Evolutionary conservation across 2,329 filamentous ascomycete genomes (phyloP).

Genomic region (Penicillium sp.): DNA sequence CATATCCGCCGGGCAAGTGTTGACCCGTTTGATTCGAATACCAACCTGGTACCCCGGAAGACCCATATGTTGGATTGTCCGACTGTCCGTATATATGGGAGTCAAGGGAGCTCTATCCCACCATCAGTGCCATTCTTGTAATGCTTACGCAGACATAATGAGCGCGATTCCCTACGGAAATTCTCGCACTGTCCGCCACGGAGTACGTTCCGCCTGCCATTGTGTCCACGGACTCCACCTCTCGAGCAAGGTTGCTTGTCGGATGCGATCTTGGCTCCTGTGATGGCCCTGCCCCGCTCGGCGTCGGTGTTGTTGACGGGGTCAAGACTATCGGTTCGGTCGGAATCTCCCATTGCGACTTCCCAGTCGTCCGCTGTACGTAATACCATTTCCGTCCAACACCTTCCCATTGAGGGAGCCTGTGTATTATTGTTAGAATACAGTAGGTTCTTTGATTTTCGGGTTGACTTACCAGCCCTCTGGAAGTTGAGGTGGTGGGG

Average conservation of each 20-base stretch:
- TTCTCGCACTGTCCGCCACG: constrained; percentile 18
- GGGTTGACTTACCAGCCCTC: constrained; percentile 38
- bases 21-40: constrained; percentile 17
- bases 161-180: constrained; percentile 29
- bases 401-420: constrained; percentile 43
- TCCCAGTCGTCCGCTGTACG: constrained; percentile 40
- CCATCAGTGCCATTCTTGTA: constrained; percentile 27
- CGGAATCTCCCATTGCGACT: constrained; percentile 42
- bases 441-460: neutral
- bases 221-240: constrained; percentile 8
- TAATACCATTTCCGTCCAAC: constrained; percentile 40
- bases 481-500: constrained; percentile 37
- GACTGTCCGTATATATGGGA: constrained; percentile 16
- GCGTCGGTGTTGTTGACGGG: constrained; percentile 33
- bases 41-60: constrained; percentile 16
- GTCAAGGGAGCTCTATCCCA: constrained; percentile 25
- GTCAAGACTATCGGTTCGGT: constrained; percentile 40
- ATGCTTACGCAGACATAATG: constrained; percentile 19
- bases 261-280: constrained; percentile 26
- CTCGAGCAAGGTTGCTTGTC: constrained; percentile 21
- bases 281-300: constrained; percentile 28
- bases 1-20: constrained; percentile 4
- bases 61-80: constrained; percentile 14
- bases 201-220: constrained; percentile 15
- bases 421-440: constrained; percentile 9